These are phyloP conservation scores for Solanum lignicaule DNA, from an alignment of 257 asterid genomes.

Conservation along the genomic window DNA sequence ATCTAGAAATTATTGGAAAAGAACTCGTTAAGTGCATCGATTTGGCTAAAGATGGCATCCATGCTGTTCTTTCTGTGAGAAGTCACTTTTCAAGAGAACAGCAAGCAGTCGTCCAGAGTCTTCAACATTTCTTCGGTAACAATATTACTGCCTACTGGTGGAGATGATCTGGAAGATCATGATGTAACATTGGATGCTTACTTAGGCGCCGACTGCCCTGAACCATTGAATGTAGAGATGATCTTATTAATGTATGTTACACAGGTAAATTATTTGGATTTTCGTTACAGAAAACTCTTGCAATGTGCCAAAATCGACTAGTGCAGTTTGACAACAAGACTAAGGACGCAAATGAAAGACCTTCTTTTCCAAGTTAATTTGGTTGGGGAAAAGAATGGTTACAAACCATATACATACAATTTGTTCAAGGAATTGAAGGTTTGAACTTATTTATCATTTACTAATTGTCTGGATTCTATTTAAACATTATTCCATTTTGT, in stretches of 20 bases:
- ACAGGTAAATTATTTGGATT: neutral
- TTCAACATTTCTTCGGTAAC: slow-evolving; percentile 47
- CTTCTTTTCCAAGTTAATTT: slow-evolving; percentile 42
- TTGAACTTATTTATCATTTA: neutral
- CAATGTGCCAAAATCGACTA: slow-evolving; percentile 45
- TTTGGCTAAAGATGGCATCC: slow-evolving; percentile 84
- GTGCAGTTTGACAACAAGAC: slow-evolving; percentile 57
- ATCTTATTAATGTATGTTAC: neutral
- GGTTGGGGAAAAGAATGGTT: slow-evolving; percentile 32
- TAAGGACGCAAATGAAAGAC: slow-evolving; percentile 30
- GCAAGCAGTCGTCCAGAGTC: slow-evolving; percentile 42
- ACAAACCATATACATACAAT: slow-evolving; percentile 42
- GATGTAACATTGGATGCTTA: slow-evolving; percentile 31
- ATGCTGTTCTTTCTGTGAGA: slow-evolving; percentile 66
- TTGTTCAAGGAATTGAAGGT: slow-evolving; percentile 37
- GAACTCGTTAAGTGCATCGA: slow-evolving; percentile 57
- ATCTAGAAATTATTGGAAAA: slow-evolving; percentile 23
- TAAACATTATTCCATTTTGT: no score
- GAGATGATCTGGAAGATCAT: slow-evolving; percentile 63
- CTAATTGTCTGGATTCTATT: neutral
- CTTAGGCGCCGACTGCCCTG: neutral
- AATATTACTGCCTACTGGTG: slow-evolving; percentile 59
- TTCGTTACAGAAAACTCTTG: neutral
- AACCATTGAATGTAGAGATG: slow-evolving; percentile 28
- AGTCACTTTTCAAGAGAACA: slow-evolving; percentile 65